A percentile compares a stretch with the other conserved stretches of the same genome.
phyloP scores from a whole-genome alignment of 495 filamentous ascomycete species.

The Melanomma pulvis-pyrius region DNA sequence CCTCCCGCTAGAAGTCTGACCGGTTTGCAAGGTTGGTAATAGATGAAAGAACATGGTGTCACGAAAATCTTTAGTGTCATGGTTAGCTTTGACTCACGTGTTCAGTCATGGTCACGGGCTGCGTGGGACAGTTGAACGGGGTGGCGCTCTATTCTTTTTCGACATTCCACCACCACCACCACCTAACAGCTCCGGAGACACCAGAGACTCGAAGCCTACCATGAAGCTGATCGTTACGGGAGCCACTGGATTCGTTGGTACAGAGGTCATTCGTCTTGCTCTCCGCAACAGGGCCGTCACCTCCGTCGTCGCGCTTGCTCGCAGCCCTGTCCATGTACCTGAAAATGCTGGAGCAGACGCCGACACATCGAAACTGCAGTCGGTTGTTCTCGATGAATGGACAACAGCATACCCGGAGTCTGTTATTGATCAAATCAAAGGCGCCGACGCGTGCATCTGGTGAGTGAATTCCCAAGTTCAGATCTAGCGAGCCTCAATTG shows the following conservation, averaged over 20 bases:
- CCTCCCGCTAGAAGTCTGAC: no score
- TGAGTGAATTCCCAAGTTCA: slow-evolving; percentile 25
- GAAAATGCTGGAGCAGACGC: slow-evolving; percentile 20
- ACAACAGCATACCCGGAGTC: slow-evolving; percentile 46
- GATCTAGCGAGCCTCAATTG: not conserved
- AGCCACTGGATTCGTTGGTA: slow-evolving; percentile 53
- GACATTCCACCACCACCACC: no score
- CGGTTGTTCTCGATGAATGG: slow-evolving; percentile 49
- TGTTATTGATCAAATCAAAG: slow-evolving; percentile 48
- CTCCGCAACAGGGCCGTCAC: slow-evolving; percentile 44
- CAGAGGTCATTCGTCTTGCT: slow-evolving; percentile 48
- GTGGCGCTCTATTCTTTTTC: no score
- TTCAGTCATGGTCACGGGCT: no score
- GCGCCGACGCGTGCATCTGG: slow-evolving; percentile 60
- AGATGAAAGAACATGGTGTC: no score
- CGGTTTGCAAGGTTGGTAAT: no score
- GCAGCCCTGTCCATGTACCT: slow-evolving; percentile 39
- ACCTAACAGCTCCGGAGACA: no score
- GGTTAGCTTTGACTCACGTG: no score
- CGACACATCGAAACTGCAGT: slow-evolving; percentile 48
- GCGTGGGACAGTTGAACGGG: no score
- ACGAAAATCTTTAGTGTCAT: no score
- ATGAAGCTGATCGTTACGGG: slow-evolving; percentile 61
- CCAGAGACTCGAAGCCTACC: not conserved
- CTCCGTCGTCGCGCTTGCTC: slow-evolving; percentile 35